Conservation (phyloP, 78 protist species). For the Ministeria vibrans region DNA sequence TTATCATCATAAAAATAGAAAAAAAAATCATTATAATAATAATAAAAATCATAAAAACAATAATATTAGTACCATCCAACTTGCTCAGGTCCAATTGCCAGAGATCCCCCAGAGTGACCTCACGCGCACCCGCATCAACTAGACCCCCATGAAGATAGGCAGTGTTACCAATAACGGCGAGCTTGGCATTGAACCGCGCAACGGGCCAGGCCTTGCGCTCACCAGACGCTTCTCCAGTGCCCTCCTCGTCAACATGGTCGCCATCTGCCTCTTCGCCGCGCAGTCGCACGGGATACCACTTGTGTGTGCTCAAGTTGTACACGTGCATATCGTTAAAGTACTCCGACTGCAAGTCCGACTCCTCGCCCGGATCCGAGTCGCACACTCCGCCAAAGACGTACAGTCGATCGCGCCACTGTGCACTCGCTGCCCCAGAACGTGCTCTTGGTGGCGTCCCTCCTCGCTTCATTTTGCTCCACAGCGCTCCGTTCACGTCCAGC, state of each 20-base stretch:
- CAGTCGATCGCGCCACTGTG: no score
- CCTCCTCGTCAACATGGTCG: background rate
- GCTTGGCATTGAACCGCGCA: background rate
- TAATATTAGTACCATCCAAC: no score
- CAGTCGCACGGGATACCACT: background rate
- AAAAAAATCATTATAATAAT: no score
- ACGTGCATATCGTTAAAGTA: conserved; percentile 22
- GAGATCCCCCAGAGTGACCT: conserved; percentile 22
- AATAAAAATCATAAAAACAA: no score
- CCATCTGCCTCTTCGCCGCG: background rate
- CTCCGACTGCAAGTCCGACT: background rate
- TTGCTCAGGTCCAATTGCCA: conserved; percentile 6
- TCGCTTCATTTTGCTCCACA: no score
- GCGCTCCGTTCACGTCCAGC: no score
- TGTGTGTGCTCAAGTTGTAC: background rate
- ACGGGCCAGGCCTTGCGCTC: background rate
- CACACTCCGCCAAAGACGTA: conserved; percentile 47
- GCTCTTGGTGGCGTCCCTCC: no score
- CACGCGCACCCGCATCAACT: conserved; percentile 5
- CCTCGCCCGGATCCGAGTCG: conserved; percentile 79
- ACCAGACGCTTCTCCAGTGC: background rate
- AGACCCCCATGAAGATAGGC: conserved; percentile 19
- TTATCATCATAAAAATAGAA: no score
- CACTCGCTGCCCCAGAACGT: no score
- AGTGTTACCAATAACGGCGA: background rate